Conservation (phyloP, 2,329 filamentous ascomycete species). For the Cladophialophora yegresii region DNA sequence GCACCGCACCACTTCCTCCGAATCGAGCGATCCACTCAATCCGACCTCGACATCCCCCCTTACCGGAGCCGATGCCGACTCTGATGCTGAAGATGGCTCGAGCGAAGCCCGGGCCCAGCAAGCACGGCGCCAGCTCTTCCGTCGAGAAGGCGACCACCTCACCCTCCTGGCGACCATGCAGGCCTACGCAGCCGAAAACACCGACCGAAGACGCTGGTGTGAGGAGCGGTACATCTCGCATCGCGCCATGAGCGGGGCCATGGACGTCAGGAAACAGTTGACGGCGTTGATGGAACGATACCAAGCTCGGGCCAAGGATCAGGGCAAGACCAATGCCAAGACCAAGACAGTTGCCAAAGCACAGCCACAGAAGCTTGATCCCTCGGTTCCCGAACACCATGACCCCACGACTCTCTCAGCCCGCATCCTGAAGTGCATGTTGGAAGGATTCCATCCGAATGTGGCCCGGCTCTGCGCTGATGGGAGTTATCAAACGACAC, state of each 20-base stretch:
- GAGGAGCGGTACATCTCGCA: slow-evolving; percentile 62
- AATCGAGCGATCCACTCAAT: background rate
- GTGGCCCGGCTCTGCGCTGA: slow-evolving; percentile 48
- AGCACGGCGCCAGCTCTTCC: slow-evolving; percentile 58
- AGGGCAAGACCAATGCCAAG: slow-evolving; percentile 3
- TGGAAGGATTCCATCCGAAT: slow-evolving; percentile 62
- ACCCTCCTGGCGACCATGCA: slow-evolving; percentile 63
- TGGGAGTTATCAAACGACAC: slow-evolving; percentile 60
- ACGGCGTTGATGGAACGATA: slow-evolving; percentile 27
- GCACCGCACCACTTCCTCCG: background rate
- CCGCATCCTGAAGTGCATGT: slow-evolving; percentile 59
- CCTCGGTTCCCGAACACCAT: slow-evolving; percentile 32
- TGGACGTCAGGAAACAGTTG: slow-evolving; percentile 47
- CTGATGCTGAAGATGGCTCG: slow-evolving; percentile 16
- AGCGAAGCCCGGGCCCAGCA: slow-evolving; percentile 49
- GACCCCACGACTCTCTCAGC: slow-evolving; percentile 47
- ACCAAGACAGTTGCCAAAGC: background rate
- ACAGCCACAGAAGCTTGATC: slow-evolving; percentile 4
- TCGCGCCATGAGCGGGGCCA: slow-evolving; percentile 65
- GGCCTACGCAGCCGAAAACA: slow-evolving; percentile 59
- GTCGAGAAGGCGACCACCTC: slow-evolving; percentile 65
- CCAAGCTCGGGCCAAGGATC: background rate
- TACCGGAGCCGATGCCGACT: slow-evolving; percentile 7
- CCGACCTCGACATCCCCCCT: background rate
- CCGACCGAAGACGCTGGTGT: slow-evolving; percentile 63